Evolutionary conservation across 2,329 filamentous ascomycete species (phyloP).

Genomic region (Colletotrichum sp.): DNA sequence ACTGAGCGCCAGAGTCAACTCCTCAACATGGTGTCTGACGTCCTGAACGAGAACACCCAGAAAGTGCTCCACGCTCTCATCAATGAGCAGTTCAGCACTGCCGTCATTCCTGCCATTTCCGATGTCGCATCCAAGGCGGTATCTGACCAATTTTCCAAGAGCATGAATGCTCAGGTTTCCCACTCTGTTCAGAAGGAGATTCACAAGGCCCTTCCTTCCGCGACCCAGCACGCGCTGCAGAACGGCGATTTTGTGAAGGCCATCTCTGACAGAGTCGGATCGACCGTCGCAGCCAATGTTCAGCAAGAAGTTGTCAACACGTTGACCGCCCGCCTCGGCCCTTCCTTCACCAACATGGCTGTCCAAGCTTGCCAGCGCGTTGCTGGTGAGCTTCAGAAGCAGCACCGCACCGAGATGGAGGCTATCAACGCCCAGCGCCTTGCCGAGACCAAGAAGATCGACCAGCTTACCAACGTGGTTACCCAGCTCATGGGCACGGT

Average conservation of each 20-base stretch:
- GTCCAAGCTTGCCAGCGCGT: slow-evolving; percentile 71
- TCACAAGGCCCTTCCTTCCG: slow-evolving; percentile 69
- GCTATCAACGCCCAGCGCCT: slow-evolving; percentile 54
- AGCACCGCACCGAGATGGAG: slow-evolving; percentile 55
- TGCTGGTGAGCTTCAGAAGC: slow-evolving; percentile 70
- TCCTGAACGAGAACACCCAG: slow-evolving; percentile 67
- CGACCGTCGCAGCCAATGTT: slow-evolving; percentile 68
- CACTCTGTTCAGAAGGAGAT: slow-evolving; percentile 74
- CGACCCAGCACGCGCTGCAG: slow-evolving; percentile 71
- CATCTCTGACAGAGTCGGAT: slow-evolving; percentile 74
- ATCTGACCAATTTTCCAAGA: slow-evolving; percentile 71
- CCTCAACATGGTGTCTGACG: slow-evolving; percentile 61
- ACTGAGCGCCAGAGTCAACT: slow-evolving; percentile 57
- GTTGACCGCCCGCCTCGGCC: slow-evolving; percentile 67
- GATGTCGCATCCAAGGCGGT: slow-evolving; percentile 71
- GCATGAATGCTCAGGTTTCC: slow-evolving; percentile 70
- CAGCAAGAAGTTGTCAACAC: slow-evolving; percentile 70
- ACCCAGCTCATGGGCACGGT: slow-evolving; percentile 71
- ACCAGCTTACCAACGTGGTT: slow-evolving; percentile 72
- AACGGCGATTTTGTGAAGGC: slow-evolving; percentile 74
- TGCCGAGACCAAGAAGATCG: slow-evolving; percentile 67
- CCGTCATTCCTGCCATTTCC: slow-evolving; percentile 76
- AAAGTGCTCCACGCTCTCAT: slow-evolving; percentile 80
- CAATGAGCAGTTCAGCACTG: slow-evolving; percentile 73
- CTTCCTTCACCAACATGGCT: slow-evolving; percentile 68